phyloP scores from a whole-genome alignment of 768 basidiomycete species.

The Russula sp. region DNA sequence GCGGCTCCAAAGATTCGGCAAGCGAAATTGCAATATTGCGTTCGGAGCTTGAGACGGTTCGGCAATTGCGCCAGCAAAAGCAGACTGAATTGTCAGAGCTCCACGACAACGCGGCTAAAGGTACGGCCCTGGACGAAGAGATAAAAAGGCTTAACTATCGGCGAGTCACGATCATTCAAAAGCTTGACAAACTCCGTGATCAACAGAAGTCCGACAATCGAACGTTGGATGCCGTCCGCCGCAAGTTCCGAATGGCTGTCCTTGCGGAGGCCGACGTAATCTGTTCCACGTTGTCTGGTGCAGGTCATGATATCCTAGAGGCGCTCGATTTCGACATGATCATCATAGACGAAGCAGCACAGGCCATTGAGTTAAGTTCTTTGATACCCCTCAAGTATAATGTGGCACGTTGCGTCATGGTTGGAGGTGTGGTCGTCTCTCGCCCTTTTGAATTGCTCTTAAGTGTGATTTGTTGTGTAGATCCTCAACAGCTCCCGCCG shows the following conservation, averaged over 20 bases:
- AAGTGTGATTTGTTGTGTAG: slow-evolving; percentile 33
- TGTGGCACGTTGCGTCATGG: slow-evolving; percentile 81
- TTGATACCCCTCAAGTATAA: slow-evolving; percentile 91
- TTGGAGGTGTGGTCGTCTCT: slow-evolving; percentile 56
- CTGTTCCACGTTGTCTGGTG: slow-evolving; percentile 87
- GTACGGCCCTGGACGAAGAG: slow-evolving; percentile 60
- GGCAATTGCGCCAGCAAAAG: slow-evolving; percentile 53
- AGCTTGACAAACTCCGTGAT: slow-evolving; percentile 75
- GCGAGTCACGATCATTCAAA: slow-evolving; percentile 56
- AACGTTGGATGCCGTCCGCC: slow-evolving; percentile 73
- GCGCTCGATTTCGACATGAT: slow-evolving; percentile 89
- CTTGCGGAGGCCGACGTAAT: slow-evolving; percentile 88
- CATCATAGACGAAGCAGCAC: slow-evolving; percentile 97
- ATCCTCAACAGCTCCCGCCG: slow-evolving; percentile 93
- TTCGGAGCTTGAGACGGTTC: slow-evolving; percentile 64
- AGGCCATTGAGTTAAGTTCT: slow-evolving; percentile 91
- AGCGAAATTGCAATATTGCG: slow-evolving; percentile 56
- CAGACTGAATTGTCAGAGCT: slow-evolving; percentile 50
- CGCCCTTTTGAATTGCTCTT: neutral
- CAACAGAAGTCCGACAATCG: slow-evolving; percentile 75
- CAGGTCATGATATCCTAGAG: slow-evolving; percentile 84
- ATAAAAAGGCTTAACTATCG: slow-evolving; percentile 59
- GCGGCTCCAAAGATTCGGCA: slow-evolving; percentile 45
- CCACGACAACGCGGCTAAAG: slow-evolving; percentile 52
- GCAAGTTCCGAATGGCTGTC: slow-evolving; percentile 69